phyloP scores from a whole-genome alignment of 345 rosid species.

The Populus nigra region DNA sequence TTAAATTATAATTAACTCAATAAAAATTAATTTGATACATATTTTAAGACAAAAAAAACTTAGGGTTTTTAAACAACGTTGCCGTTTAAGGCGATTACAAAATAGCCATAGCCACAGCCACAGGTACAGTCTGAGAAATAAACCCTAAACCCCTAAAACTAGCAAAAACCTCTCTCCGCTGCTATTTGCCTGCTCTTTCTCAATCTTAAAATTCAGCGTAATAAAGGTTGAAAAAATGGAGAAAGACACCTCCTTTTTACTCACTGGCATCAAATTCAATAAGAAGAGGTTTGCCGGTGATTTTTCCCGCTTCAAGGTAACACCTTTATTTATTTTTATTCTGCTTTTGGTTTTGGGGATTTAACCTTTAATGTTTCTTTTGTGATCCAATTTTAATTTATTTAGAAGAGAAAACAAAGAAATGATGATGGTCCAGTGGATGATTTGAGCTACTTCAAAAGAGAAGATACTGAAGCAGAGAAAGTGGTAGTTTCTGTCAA shows the following conservation, averaged over 20 bases:
- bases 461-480: slow-evolving; percentile 31
- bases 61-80: too few species aligned
- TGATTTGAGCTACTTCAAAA: slow-evolving; percentile 38
- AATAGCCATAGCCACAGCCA: too few species aligned
- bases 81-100: too few species aligned
- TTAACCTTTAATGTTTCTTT: background rate
- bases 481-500: slow-evolving; percentile 21
- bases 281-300: slow-evolving; percentile 61
- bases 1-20: too few species aligned
- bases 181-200: too few species aligned
- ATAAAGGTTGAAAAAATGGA: slow-evolving; percentile 43
- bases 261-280: slow-evolving; percentile 67
- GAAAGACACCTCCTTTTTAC: slow-evolving; percentile 57
- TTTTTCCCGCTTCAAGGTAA: slow-evolving; percentile 62
- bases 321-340: background rate
- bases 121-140: too few species aligned
- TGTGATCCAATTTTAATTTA: background rate
- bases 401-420: slow-evolving; percentile 40
- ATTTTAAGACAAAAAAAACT: too few species aligned
- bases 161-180: too few species aligned
- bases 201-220: too few species aligned
- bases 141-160: too few species aligned
- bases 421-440: slow-evolving; percentile 23
- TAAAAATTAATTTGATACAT: too few species aligned
- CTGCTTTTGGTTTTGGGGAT: background rate